Evolutionary conservation across 2,329 filamentous ascomycete species (phyloP).

Genomic region (Calonectria montana): DNA sequence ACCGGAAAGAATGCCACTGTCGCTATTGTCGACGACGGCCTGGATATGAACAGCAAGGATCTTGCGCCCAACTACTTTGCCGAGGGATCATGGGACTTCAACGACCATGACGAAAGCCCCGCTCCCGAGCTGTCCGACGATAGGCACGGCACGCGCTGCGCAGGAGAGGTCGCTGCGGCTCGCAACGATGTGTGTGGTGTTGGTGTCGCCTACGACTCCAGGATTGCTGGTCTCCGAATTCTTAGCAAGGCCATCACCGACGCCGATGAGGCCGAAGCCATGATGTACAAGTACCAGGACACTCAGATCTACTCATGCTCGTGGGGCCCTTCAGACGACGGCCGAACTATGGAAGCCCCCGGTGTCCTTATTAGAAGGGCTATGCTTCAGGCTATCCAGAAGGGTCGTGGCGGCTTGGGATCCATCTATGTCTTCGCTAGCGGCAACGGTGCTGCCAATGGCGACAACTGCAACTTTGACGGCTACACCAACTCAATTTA

Average conservation of each 20-base stretch:
- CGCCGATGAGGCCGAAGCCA: constrained; percentile 88
- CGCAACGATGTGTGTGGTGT: constrained; percentile 93
- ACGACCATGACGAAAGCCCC: constrained; percentile 83
- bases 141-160: constrained; percentile 91
- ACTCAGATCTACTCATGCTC: constrained; percentile 99
- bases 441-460: constrained; percentile 87
- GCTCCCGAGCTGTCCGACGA: constrained; percentile 87
- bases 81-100: constrained; percentile 94
- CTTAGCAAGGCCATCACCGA: constrained; percentile 91
- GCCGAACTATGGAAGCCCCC: constrained; percentile 91
- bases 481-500: constrained; percentile 99
- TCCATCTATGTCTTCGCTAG: constrained; percentile 96
- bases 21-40: constrained; percentile 93
- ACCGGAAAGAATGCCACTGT: constrained; percentile 91
- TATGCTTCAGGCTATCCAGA: constrained; percentile 92
- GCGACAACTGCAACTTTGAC: constrained; percentile 99
- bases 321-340: constrained; percentile 96
- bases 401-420: constrained; percentile 84
- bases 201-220: constrained; percentile 94
- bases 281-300: constrained; percentile 91
- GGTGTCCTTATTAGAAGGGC: constrained; percentile 88
- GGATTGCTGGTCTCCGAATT: constrained; percentile 91
- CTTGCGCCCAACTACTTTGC: constrained; percentile 94
- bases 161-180: constrained; percentile 93
- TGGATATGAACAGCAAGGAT: constrained; percentile 96